Base-by-base conservation (phyloP, 495 filamentous ascomycete genomes). In the Penicillium silybi region DNA sequence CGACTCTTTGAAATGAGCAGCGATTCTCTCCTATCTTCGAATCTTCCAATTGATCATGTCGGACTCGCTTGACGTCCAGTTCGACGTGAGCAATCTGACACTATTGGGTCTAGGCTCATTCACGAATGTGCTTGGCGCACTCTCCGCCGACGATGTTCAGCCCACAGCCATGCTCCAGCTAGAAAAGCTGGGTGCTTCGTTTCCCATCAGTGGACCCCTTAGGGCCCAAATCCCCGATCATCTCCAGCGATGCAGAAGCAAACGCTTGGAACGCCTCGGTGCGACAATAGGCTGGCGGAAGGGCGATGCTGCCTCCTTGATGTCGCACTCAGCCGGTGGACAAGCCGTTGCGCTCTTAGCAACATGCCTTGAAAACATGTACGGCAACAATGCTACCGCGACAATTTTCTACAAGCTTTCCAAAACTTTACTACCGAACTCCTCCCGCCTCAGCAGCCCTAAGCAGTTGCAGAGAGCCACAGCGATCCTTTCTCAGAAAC, bases 241-340 rank as follows among this genome's bases (percentile, higher is more conserved):
- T 18, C 32, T 53, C 17, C 26, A 19, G 27, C 19, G 50, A 44
- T 53, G 40, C 20, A 44, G 20, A 11, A 44, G 34, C 15, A n/a
- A n/a, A 39, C 42, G 43, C 3, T 13, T 46, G 15, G 43, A 46
- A 17, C 42, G 42, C 11, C 32, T 53, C 13, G 42, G 42, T 4
- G 15, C 47, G 23, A 37, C 22, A 4, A 27, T 53, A 8, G 50
- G 50, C 19, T 53, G 50, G 50, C 26, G 43, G n/a, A 47, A 53
- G 32, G 50, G 50, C 11, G 42, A 53, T 17, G 22, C 50, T 27
- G 50, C 50, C 6, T 53, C 50, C 6, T 19, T 53, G 42, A 44
- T 53, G 42, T 20, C 50, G 5, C 40, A 46, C 3, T 44, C 50
- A 7, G 27, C 50, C 7, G 50, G 50, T 17, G 50, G 50, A 13